Conservation (phyloP, 2,329 filamentous ascomycete genomes). For the Beauveria scarabaeidicola region DNA sequence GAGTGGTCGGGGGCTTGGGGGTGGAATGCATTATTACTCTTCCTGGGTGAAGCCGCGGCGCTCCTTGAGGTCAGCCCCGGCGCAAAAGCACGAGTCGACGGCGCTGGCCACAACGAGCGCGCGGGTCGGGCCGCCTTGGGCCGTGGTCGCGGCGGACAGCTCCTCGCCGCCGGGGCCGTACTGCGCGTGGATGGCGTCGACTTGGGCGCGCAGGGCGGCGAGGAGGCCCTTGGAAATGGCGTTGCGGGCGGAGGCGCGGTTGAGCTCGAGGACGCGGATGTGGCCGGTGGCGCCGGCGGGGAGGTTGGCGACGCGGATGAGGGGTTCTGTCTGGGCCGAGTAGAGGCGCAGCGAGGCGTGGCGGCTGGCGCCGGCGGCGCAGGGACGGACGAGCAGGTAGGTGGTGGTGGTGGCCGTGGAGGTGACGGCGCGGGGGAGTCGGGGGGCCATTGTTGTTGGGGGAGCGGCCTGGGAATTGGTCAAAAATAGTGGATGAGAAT, state of each 20-base stretch:
- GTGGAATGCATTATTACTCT: constrained; percentile 46
- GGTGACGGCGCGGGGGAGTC: constrained; percentile 6
- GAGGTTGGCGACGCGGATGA: constrained; percentile 64
- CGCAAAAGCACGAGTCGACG: constrained; percentile 82
- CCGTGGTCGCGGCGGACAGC: constrained; percentile 34
- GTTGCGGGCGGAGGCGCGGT: constrained; percentile 78
- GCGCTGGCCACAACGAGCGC: constrained; percentile 79
- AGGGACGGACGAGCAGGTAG: constrained; percentile 17
- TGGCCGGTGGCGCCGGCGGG: constrained; percentile 72
- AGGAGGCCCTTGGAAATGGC: constrained; percentile 79
- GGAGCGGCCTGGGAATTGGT: not conserved
- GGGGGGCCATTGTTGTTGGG: not conserved
- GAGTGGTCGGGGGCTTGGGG: not conserved
- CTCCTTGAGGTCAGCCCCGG: constrained; percentile 91
- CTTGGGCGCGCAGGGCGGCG: constrained; percentile 58
- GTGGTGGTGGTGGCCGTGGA: constrained; percentile 17
- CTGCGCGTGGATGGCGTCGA: constrained; percentile 61
- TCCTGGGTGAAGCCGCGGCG: constrained; percentile 64
- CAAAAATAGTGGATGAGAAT: not conserved
- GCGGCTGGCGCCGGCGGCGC: constrained; percentile 15
- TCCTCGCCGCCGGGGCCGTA: constrained; percentile 50
- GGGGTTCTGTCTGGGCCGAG: constrained; percentile 39
- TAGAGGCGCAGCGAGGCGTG: constrained; percentile 24
- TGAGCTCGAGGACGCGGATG: constrained; percentile 82
- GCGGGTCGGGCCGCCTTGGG: constrained; percentile 54